Evolutionary conservation across 1,284 basidiomycete genomes (phyloP), one percentile per base, ranked within the genome.

Genomic region (Trichosporon faecale): DNA sequence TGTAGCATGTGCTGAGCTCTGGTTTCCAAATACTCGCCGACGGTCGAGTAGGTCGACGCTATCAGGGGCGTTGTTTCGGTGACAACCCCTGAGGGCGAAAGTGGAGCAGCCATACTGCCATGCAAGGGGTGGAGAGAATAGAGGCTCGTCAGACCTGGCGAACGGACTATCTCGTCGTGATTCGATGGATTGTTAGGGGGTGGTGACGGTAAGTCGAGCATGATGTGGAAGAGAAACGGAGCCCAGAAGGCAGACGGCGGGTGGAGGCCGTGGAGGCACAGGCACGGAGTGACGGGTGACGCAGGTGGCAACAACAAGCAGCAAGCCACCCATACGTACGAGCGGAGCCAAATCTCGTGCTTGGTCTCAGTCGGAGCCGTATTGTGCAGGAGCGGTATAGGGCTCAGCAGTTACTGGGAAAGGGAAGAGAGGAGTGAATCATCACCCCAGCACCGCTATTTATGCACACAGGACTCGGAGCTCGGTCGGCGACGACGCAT

Each of bases 31-130:
- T 61, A 61, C 33, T 46, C 61, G 46, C 44, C 21, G 31, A 64
- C 60, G n/a, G 49, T 35, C 25, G 52, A 21, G 35, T 29, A 35
- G 61, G n/a, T 57, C 23, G 25, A 29, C 27, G 33, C 46, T n/a
- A 70, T 49, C 11, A 70, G 69, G n/a, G 69, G 66, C 14, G 66
- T 70, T 63, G 49, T 66, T 60, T 70, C 69, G n/a, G 55, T 37
- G 11, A 23, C 27, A 11, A 61, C 57, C 16, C 57, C 57, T 8
- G 27, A 31, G 57, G 57, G 57, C 27, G 57, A 61, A n/a, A 61
- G 27, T 18, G 57, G 57, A 31, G 57, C 27, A 16, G 57, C 57
- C 57, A 61, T 61, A 61, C 57, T 61, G 57, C 57, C 57, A 21
- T 61, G 57, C 57, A 61, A 31, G 29, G 57, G 57, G 29, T 61